Percentiles rank a stretch among this genome's conserved stretches.
Evolutionary conservation across 495 filamentous ascomycete species (phyloP).

Genomic region (Immersiella caudata): DNA sequence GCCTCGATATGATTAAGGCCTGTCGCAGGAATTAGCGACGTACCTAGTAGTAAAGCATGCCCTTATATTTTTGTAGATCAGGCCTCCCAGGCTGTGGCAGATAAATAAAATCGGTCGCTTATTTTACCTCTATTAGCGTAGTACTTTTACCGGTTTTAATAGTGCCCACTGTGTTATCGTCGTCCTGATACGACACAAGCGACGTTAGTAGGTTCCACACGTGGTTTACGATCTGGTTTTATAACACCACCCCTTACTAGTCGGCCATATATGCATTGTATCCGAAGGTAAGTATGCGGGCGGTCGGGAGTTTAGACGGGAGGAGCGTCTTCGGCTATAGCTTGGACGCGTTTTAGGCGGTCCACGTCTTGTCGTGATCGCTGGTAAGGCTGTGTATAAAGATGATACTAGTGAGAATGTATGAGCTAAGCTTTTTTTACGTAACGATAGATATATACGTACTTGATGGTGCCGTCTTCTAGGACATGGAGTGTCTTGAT

Average conservation of each 20-base stretch:
- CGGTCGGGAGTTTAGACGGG: conserved; percentile 25
- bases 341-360: conserved; percentile 18
- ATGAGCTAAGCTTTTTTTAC: too few species aligned
- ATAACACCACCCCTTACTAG: conserved; percentile 24
- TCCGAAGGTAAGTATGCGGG: conserved; percentile 34
- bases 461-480: conserved; percentile 27
- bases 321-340: conserved; percentile 32
- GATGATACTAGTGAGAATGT: conserved; percentile 24
- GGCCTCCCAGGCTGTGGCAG: conserved; percentile 44
- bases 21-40: too few species aligned
- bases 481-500: conserved; percentile 31
- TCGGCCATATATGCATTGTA: conserved; percentile 32
- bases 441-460: conserved; percentile 11
- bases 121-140: too few species aligned
- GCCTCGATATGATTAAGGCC: too few species aligned
- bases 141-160: too few species aligned
- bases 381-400: conserved; percentile 33
- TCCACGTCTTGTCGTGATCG: conserved; percentile 31
- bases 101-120: conserved; percentile 36
- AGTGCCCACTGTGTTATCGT: conserved; percentile 26
- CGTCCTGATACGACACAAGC: conserved; percentile 24
- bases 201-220: conserved; percentile 30
- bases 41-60: not conserved
- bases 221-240: conserved; percentile 29
- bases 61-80: conserved; percentile 44